Base-by-base conservation (phyloP, 768 basidiomycete species). In the Agrocybe chaxingu region DNA sequence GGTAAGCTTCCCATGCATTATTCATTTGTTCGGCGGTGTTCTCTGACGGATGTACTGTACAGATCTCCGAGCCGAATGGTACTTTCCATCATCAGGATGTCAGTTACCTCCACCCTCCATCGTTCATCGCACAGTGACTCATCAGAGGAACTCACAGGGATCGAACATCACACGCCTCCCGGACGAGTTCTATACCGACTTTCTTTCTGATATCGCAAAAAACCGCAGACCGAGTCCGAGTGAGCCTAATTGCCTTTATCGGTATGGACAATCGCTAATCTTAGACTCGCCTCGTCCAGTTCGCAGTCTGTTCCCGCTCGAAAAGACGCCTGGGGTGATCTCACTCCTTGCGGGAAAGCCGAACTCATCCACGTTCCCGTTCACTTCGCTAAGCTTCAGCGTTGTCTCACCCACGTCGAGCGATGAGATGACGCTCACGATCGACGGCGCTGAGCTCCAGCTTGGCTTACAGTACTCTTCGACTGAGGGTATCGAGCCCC, bases 341-440 rank as follows among this genome's bases (percentile, higher is more conserved):
- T 90, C 87, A 3, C 66, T 94, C 31, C 80, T 95, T 6, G 94
- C 93, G 0, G 96, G 96, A 24, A 93, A 95, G 66, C 96, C 96
- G 5, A 95, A 96, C 61, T 77, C 85, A 7, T 72, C 77, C n/a
- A 88, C 91, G 13, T 98, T 98, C 71, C 96, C 96, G 1, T 90
- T 98, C 71, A 83, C 84, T 2, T 84, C 86, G 0, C 71, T 98
- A 57, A 84, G 78, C 48, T 82, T 90, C 66, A 80, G 74, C 1
- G 75, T 82, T 3, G 70, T 75, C 13, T 78, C 81, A 8, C 80
- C 79, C 2, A 65, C 62, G 18, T 69, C 72, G 8, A 54, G 60
- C 13, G 63, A 74, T 47, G 79, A 83, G 31, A 69, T 70, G 2
- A 64, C 73, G 0, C 63, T 93, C 43, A 73, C 70, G 0, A 69